Base-by-base conservation (phyloP, 352 stramenopile genomes). In the Bremia lactucae region DNA sequence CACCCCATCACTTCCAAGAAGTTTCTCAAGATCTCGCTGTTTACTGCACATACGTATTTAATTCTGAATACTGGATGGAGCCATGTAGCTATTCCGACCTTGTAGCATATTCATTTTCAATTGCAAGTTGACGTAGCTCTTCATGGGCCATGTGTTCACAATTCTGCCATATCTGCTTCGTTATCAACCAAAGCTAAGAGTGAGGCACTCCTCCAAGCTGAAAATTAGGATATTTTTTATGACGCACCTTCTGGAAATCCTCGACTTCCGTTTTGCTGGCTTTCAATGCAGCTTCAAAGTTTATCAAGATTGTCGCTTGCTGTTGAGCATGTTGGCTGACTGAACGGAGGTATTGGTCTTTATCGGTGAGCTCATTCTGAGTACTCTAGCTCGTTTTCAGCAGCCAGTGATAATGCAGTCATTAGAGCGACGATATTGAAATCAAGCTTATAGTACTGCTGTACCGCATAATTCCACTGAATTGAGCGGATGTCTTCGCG, bases 381-480 rank as follows among this genome's bases (percentile, higher is more conserved):
- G 64, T 39, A 26, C 40, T 44, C 42, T 59, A 7, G 6, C 40
- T 11, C 26, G n/a, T 31, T 42, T 31, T 40, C 1, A 26, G 3
- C 25, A 46, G 36, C 2, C n/a, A 39, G 13, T 33, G 38, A 33
- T n/a, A 34, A 19, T 22, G 18, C 2, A 6, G 9, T 31, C 7
- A n/a, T n/a, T n/a, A n/a, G n/a, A n/a, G n/a, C n/a, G n/a, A n/a
- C n/a, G n/a, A n/a, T n/a, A n/a, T n/a, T n/a, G n/a, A n/a, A n/a
- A n/a, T n/a, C n/a, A n/a, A n/a, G n/a, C n/a, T n/a, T n/a, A n/a
- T n/a, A n/a, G n/a, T n/a, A n/a, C n/a, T n/a, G n/a, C n/a, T n/a
- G n/a, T 47, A 70, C 60, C 42, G 65, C 52, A 3, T 57, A 43
- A 18, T 47, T 65, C 60, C 60, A 69, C 34, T 59, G 41, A 18